phyloP scores from a whole-genome alignment of 225 moss, liverwort and hornwort genomes.

The Pleurozium schreberi region DNA sequence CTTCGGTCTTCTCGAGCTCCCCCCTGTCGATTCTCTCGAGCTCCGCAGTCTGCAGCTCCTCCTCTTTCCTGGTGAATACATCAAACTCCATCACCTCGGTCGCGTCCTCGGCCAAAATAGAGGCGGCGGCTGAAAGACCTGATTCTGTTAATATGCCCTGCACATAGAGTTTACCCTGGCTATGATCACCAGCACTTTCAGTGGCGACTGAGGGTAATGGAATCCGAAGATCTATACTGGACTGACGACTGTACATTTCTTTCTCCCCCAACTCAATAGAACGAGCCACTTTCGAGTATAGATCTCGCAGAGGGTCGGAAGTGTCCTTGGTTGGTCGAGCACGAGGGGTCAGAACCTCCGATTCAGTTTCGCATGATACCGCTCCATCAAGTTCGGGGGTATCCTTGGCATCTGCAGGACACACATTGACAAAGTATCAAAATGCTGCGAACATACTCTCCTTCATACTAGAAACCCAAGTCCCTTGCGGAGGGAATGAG shows the following conservation, averaged over 20 bases:
- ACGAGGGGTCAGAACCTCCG: not conserved
- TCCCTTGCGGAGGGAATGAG: not conserved
- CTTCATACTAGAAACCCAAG: not conserved
- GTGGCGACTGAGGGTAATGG: not conserved
- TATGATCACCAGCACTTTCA: not conserved
- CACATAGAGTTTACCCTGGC: slow-evolving; percentile 17
- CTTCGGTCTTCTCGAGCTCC: slow-evolving; percentile 39
- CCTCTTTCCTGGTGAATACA: slow-evolving; percentile 34
- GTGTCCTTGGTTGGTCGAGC: slow-evolving; percentile 9
- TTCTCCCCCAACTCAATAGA: slow-evolving; percentile 19
- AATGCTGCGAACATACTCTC: not conserved
- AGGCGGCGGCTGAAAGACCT: not conserved
- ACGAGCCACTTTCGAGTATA: slow-evolving; percentile 18
- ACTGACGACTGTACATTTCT: not conserved
- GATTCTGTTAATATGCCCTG: slow-evolving; percentile 21
- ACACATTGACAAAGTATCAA: not conserved
- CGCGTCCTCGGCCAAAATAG: not conserved
- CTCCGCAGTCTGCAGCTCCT: slow-evolving; percentile 36
- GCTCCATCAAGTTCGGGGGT: not conserved
- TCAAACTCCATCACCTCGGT: slow-evolving; percentile 39
- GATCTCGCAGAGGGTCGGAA: slow-evolving; percentile 18
- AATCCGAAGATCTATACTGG: not conserved
- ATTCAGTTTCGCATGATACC: not conserved
- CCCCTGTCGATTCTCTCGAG: slow-evolving; percentile 33
- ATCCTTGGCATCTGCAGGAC: not conserved